Conservation (phyloP, 2,329 filamentous ascomycete species). For the Furcasterigmium furcatum region DNA sequence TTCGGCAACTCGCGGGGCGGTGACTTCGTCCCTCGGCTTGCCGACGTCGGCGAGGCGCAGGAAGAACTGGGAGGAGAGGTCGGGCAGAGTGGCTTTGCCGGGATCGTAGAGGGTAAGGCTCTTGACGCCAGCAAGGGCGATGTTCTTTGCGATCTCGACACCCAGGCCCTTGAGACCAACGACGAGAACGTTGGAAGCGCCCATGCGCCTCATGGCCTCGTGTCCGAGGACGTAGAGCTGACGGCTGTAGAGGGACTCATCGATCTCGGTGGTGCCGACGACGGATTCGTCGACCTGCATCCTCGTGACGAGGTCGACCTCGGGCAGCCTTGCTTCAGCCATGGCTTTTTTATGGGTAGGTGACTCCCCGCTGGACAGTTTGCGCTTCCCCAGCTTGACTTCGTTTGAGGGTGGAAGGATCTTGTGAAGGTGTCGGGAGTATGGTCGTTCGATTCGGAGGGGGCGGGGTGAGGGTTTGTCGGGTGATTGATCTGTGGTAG, state of each 20-base stretch:
- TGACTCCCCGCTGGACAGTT: conserved; percentile 59
- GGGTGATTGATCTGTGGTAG: conserved; percentile 1
- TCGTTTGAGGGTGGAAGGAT: conserved; percentile 16
- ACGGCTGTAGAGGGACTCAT: conserved; percentile 71
- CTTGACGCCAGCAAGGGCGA: conserved; percentile 96
- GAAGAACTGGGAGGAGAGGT: conserved; percentile 98
- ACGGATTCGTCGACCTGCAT: conserved; percentile 64
- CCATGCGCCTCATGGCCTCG: conserved; percentile 98
- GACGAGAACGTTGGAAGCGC: conserved; percentile 89
- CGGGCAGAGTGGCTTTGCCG: conserved; percentile 75
- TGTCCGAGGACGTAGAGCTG: conserved; percentile 71
- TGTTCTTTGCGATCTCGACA: conserved; percentile 98
- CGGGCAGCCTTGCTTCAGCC: conserved; percentile 51
- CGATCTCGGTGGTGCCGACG: conserved; percentile 57
- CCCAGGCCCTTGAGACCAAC: conserved; percentile 90
- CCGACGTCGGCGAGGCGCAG: conserved; percentile 84
- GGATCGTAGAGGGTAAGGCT: conserved; percentile 93
- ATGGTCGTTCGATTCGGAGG: conserved; percentile 12
- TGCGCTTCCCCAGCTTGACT: conserved; percentile 64
- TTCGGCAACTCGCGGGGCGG: conserved; percentile 85
- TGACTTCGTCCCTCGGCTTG: conserved; percentile 83
- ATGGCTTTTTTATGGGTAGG: conserved; percentile 57
- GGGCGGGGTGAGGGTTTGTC: neutral
- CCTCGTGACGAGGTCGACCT: conserved; percentile 60
- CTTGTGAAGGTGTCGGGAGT: conserved; percentile 2